phyloP scores from a whole-genome alignment of 2,329 filamentous ascomycete species.

The Uncinocarpus reesii region DNA sequence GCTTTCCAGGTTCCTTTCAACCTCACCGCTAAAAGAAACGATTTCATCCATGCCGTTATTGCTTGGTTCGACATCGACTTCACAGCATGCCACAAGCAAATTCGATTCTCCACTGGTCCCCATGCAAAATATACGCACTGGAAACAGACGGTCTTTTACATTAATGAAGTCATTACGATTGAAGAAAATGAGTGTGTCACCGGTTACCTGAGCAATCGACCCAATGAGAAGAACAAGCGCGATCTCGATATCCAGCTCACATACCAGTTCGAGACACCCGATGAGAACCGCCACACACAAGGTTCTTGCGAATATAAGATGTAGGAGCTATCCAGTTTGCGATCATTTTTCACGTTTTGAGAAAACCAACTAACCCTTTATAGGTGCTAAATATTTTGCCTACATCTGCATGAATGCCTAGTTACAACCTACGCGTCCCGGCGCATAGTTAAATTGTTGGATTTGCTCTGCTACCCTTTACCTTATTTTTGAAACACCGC shows the following conservation, averaged over 20 bases:
- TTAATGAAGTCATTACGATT: slow-evolving; percentile 84
- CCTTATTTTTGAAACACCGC: too few species aligned
- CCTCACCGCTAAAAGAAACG: slow-evolving; percentile 68
- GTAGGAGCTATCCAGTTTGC: slow-evolving; percentile 23
- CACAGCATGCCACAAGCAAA: slow-evolving; percentile 93
- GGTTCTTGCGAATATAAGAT: slow-evolving; percentile 73
- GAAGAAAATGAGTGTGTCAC: slow-evolving; percentile 72
- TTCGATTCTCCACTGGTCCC: slow-evolving; percentile 90
- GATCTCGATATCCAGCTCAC: slow-evolving; percentile 85
- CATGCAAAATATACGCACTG: slow-evolving; percentile 99
- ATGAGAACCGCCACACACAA: slow-evolving; percentile 56
- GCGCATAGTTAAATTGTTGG: too few species aligned
- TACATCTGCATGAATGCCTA: too few species aligned
- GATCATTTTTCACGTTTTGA: not conserved
- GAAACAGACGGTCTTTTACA: slow-evolving; percentile 99
- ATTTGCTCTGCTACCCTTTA: too few species aligned
- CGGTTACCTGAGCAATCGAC: slow-evolving; percentile 67
- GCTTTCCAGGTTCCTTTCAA: slow-evolving; percentile 71
- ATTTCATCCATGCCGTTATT: slow-evolving; percentile 93
- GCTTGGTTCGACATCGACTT: slow-evolving; percentile 99
- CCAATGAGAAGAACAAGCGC: slow-evolving; percentile 86
- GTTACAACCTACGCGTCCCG: too few species aligned
- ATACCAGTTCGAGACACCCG: slow-evolving; percentile 69
- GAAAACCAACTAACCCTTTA: not conserved
- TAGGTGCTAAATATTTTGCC: slow-evolving; percentile 24